Evolutionary conservation across 2,329 filamentous ascomycete genomes (phyloP), one percentile per base, ranked within the genome.

Genomic region (Neocatenulostroma microsporum): DNA sequence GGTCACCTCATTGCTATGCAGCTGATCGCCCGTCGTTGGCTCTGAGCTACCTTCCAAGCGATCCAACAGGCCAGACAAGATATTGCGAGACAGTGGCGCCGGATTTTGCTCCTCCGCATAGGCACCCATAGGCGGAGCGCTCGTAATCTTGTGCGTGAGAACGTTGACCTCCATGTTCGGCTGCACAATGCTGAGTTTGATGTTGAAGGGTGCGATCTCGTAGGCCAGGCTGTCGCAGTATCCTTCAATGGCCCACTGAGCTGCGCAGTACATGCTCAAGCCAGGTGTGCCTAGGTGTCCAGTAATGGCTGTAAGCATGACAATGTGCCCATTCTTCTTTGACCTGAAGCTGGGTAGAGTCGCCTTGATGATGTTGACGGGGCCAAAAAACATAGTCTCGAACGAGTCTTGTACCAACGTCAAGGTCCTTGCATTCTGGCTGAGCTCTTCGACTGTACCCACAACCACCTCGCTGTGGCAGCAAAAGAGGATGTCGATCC

Each of bases 171-270:
- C 89, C 64, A 94, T 86, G 62, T 87, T 93, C 18, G 88, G 87
- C 67, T 98, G 89, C 29, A 98, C 82, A 48, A 96, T 88, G 26
- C 87, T 95, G 61, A 96, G 77, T 62, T 89, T 94, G 66, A 96
- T 79, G 63, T 95, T 95, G 68, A 96, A 96, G 0, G 91, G 91
- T 1, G 89, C 62, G 46, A 98, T 83, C 63, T 98, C 91, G 62
- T 95, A 98, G 1, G 89, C 88, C 17, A 98, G 72, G 41, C 85
- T 78, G 63, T 96, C 89, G 64, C 88, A 95, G 60, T 91, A 95
- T 13, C 89, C 91, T 63, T 96, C 91, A 23, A 95, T 74, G 2
- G 87, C 91, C 87, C 89, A 95, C 24, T 87, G 88, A 11, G 87
- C 84, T 13, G 89, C 86, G 47, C 87, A 91, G 60, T 94, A 91